Base-by-base conservation (phyloP, 2,329 filamentous ascomycete species). In the Monosporascus sp. region DNA sequence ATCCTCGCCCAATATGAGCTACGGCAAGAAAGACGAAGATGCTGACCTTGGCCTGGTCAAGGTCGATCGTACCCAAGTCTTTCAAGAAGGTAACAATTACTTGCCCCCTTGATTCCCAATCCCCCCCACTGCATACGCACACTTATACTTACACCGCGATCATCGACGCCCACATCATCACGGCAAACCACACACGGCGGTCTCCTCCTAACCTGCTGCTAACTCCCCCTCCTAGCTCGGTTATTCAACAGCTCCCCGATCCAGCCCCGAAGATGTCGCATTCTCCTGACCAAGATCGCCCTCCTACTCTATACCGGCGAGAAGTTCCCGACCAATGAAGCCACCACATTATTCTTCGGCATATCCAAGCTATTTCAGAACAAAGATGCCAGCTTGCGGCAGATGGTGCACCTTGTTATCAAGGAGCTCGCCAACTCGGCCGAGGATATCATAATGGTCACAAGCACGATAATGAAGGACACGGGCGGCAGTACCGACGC, bases 361-460 rank as follows among this genome's bases (percentile, higher is more conserved):
- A 97, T 96, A 73, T 97, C 93, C 57, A 97, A 97, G 81, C 83
- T 97, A 56, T 99, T 99, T 82, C 93, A 97, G 80, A 97, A 97
- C 76, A 97, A 97, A 75, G 94, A 99, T 87, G 89, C 92, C 66
- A 93, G 90, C 65, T 81, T 99, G 69, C 90, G 94, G 67, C 94
- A 99, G 79, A 97, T 97, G 92, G 93, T 99, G 49, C 96, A 97
- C 76, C 81, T 97, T 61, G 87, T 97, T 70, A 90, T 97, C 78
- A 99, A 97, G 83, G 94, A 99, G 81, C 81, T 99, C 66, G 90
- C 93, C 62, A 85, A 86, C 72, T 96, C 91, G 24, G 94, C 94
- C 54, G 91, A 97, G 77, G 94, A 99, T 80, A 95, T 97, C 60
- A 99, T 99, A 71, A 97, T 99, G 94, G 94, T 97, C 57, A 99